Evolutionary conservation across 2,329 filamentous ascomycete species (phyloP).

Genomic region (Amauroascus niger): DNA sequence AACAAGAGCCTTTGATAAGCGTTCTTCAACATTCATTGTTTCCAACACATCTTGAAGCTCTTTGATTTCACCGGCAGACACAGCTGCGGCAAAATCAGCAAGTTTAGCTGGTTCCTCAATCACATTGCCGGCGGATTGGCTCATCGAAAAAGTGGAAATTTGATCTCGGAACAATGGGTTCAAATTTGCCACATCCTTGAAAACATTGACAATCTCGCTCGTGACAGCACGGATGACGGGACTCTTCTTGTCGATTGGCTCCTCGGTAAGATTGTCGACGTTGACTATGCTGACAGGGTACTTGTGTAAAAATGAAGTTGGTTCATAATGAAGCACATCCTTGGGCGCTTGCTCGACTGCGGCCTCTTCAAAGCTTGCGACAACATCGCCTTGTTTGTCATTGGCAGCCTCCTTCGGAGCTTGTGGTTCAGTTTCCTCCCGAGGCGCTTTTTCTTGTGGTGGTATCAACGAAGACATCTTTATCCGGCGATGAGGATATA

Average conservation of each 20-base stretch:
- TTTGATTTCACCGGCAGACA: conserved; percentile 83
- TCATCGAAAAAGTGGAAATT: conserved; percentile 93
- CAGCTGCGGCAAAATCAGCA: conserved; percentile 92
- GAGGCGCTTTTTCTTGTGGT: conserved; percentile 41
- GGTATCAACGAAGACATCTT: conserved; percentile 75
- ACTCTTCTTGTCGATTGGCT: conserved; percentile 82
- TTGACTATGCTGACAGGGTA: conserved; percentile 91
- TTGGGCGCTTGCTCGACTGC: conserved; percentile 49
- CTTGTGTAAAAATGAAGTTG: conserved; percentile 81
- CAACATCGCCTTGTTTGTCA: conserved; percentile 83
- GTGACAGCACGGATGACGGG: conserved; percentile 82
- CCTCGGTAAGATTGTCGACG: conserved; percentile 83
- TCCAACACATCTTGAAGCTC: conserved; percentile 89
- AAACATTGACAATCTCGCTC: conserved; percentile 97
- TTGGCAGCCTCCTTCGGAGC: conserved; percentile 39
- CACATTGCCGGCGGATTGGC: conserved; percentile 87
- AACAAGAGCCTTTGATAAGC: conserved; percentile 80
- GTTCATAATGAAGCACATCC: conserved; percentile 60
- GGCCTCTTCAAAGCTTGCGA: conserved; percentile 90
- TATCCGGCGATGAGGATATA: conserved; percentile 93
- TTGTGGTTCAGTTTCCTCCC: conserved; percentile 28
- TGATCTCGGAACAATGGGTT: conserved; percentile 95
- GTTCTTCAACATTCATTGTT: conserved; percentile 80
- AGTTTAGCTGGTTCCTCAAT: conserved; percentile 90
- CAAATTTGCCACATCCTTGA: conserved; percentile 89